phyloP scores from a whole-genome alignment of 192 early-diverging fungal species.

The Polychytrium aggregatum region DNA sequence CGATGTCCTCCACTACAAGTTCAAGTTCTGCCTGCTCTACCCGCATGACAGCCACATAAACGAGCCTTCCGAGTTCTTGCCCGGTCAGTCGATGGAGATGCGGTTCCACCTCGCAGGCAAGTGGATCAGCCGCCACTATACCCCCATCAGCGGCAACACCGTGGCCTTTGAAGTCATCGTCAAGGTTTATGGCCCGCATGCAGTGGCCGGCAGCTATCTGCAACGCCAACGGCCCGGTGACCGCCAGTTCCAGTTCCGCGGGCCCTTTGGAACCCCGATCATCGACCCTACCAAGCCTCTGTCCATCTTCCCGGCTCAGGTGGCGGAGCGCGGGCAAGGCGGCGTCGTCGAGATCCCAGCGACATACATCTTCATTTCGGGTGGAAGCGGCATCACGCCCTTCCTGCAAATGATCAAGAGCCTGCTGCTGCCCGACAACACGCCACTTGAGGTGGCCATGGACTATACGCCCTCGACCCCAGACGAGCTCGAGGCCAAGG shows the following conservation, averaged over 20 bases:
- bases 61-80: constrained; percentile 16
- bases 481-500: constrained; percentile 19
- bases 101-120: constrained; percentile 18
- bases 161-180: constrained; percentile 20
- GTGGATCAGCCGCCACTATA: constrained; percentile 19
- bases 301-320: neutral
- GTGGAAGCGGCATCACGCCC: constrained; percentile 22
- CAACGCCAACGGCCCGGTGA: constrained; percentile 16
- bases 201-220: constrained; percentile 10
- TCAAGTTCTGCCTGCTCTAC: constrained; percentile 28
- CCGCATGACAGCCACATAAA: constrained; percentile 15
- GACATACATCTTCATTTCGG: constrained; percentile 20
- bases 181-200: constrained; percentile 9
- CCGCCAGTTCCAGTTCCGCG: constrained; percentile 25
- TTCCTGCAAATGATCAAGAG: constrained; percentile 17
- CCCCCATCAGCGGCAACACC: constrained; percentile 15
- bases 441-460: constrained; percentile 11
- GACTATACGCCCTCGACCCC: constrained; percentile 11
- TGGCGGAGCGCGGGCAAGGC: neutral
- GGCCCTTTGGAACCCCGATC: constrained; percentile 19
- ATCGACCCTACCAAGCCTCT: constrained; percentile 2
- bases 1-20: constrained; percentile 5
- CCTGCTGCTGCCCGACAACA: constrained; percentile 21
- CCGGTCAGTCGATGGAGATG: constrained; percentile 28
- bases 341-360: neutral